Percentiles rank a stretch among this genome's conserved stretches.
Conservation (phyloP, 164 flowering plant genomes). For the Vitis rupestris region DNA sequence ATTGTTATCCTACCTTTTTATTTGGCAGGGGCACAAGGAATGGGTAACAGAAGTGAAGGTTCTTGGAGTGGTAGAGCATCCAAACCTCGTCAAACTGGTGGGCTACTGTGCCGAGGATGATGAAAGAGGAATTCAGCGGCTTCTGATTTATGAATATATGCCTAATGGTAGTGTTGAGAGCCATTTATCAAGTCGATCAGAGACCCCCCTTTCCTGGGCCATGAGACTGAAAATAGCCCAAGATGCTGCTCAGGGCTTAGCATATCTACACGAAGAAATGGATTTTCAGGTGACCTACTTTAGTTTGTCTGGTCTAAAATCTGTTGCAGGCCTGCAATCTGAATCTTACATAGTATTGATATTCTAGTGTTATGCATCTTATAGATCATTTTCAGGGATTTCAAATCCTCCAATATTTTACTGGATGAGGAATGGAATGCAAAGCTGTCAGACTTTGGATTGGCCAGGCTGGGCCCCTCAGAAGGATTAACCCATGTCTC, state of each 20-base stretch:
- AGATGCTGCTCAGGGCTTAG: conserved; percentile 88
- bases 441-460: conserved; percentile 78
- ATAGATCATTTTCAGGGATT: conserved; percentile 79
- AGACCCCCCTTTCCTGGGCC: conserved; percentile 64
- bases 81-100: conserved; percentile 83
- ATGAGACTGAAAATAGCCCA: conserved; percentile 80
- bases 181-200: conserved; percentile 60
- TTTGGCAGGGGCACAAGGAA: conserved; percentile 89
- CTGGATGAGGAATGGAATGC: conserved; percentile 80
- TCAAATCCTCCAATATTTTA: conserved; percentile 74
- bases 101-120: conserved; percentile 96
- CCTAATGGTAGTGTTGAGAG: conserved; percentile 81
- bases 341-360: neutral
- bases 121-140: conserved; percentile 93
- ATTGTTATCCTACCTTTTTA: conserved; percentile 4
- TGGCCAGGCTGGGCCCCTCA: conserved; percentile 71
- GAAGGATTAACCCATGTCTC: conserved; percentile 75
- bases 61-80: conserved; percentile 90
- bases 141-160: conserved; percentile 83
- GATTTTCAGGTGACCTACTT: conserved; percentile 69
- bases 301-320: neutral
- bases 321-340: neutral
- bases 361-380: neutral
- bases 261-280: conserved; percentile 90
- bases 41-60: conserved; percentile 98